A percentile compares a stretch with the other conserved stretches of the same genome.
phyloP scores from a whole-genome alignment of 108 stramenopile genomes.

The Bacterosira constricta region DNA sequence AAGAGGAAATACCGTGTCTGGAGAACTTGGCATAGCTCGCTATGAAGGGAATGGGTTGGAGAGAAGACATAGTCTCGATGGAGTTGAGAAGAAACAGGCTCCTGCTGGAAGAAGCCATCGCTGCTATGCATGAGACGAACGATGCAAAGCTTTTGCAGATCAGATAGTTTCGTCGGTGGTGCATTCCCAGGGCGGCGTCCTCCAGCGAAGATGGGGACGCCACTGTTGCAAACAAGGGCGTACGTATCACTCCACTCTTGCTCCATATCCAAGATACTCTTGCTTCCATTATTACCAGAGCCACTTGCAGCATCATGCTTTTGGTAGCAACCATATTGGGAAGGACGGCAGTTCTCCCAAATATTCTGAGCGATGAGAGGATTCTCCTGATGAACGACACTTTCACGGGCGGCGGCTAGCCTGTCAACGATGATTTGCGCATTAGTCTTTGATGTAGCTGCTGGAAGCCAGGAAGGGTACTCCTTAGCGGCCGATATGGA shows the following conservation, averaged over 20 bases:
- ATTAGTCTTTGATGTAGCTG: conserved; percentile 31
- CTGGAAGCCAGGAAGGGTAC: conserved; percentile 32
- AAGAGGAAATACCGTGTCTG: conserved; percentile 34
- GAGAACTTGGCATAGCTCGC: conserved; percentile 34
- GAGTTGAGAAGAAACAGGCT: background rate
- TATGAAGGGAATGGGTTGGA: conserved; percentile 34
- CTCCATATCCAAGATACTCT: background rate
- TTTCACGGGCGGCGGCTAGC: conserved; percentile 20
- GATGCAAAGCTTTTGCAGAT: conserved; percentile 38
- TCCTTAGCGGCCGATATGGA: conserved; percentile 18
- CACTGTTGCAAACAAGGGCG: conserved; percentile 29
- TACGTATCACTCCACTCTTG: conserved; percentile 36
- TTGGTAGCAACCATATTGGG: no score
- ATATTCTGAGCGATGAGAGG: conserved; percentile 33
- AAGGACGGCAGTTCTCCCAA: conserved; percentile 52
- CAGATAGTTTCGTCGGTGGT: conserved; percentile 2
- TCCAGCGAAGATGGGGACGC: conserved; percentile 11
- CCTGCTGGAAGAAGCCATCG: background rate
- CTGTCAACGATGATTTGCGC: conserved; percentile 36
- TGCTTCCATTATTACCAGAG: background rate
- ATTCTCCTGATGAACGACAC: conserved; percentile 34
- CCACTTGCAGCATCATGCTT: background rate
- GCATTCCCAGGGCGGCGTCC: background rate
- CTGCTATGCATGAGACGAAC: conserved; percentile 4
- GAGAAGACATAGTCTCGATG: conserved; percentile 27